Base-by-base conservation (phyloP, 176 grass and related monocot species). In the Alloteropsis semialata region DNA sequence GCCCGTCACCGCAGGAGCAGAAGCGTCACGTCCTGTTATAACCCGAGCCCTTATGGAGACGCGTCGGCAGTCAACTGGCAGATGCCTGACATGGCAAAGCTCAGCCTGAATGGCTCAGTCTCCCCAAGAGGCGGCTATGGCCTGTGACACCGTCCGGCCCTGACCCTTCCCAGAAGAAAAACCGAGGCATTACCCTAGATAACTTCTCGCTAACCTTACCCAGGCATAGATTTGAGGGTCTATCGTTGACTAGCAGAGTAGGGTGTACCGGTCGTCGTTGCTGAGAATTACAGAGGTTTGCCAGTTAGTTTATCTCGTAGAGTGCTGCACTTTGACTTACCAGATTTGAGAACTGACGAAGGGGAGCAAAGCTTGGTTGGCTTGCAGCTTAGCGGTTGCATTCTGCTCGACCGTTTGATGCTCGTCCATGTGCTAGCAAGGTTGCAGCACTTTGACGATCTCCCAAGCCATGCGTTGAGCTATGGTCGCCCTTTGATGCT, bases 1-100 rank as follows among this genome's bases (percentile, higher is more conserved):
- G 80, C 19, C 1, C 69, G 89, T n/a, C 97, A 96, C 60, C 88
- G 93, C 39, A 96, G 91, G 84, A 95, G 87, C 93, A 92, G 76
- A 36, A 98, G 96, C 30, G 79, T 87, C 34, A 88, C 87, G 43
- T 88, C 89, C 25, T 96, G 89, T 72, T 87, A 80, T n/a, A 80
- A 84, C 42, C 32, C 68, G 2, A 78, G 12, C 53, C 78, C 89
- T 3, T 75, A 84, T 5, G 65, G 78, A 48, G 87, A 91, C 22
- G 56, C 78, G 2, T 69, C 85, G 16, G 32, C 76, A 37, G 67
- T 85, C 49, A 90, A 87, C 5, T 94, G 91, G 97, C 89, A 96
- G 85, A 94, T 87, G 75, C 65, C 92, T 77, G 93, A 98, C 85
- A 86, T 95, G 84, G 74, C 84, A 27, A 96, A 87, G 77, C 82